Base-by-base conservation (phyloP, 2,329 filamentous ascomycete species). In the Phoma sp. region DNA sequence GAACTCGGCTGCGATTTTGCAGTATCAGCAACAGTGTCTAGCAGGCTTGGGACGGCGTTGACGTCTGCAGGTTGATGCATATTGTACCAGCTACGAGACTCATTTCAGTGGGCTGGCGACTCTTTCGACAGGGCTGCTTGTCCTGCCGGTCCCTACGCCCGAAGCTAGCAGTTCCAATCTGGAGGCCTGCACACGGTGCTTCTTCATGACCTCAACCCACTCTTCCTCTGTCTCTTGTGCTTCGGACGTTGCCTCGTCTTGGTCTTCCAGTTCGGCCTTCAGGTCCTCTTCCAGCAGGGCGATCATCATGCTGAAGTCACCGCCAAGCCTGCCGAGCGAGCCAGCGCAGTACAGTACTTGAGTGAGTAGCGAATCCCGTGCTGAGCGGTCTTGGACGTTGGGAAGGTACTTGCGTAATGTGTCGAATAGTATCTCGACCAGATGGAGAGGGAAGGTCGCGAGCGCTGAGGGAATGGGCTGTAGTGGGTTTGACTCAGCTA, bases 321-420 rank as follows among this genome's bases (percentile, higher is more conserved):
- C 93, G 2, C 95, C 95, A 0, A 98, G 78, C 39, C 95, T 84
- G 0, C 93, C 93, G 42, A 99, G 78, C 76, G 93, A 97, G 38
- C 92, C 91, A 0, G 93, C 93, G 66, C 92, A 96, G 75, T 97
- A 98, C 7, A 98, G 78, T 0, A 97, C 90, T 72, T 98, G 93
- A 0, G 93, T 98, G 30, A 97, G 78, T 48, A 98, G 82, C 68
- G 92, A 96, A 71, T 98, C 93, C 26, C 92, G 81, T 0, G 90
- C 88, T 20, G 88, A 84, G 59, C 88, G 87, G 66, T 97, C 93
- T 61, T 84, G 85, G 3, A 98, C 86, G 42, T 90, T 91, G 0
- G 92, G 91, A 2, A 98, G 80, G 72, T 97, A 96, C 12, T 78
- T 76, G 47, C 84, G 83, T 39, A 96, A 77, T 0, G 91, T 95